Conservation (phyloP, 805 yeast species). For the Saturnispora sanitii region DNA sequence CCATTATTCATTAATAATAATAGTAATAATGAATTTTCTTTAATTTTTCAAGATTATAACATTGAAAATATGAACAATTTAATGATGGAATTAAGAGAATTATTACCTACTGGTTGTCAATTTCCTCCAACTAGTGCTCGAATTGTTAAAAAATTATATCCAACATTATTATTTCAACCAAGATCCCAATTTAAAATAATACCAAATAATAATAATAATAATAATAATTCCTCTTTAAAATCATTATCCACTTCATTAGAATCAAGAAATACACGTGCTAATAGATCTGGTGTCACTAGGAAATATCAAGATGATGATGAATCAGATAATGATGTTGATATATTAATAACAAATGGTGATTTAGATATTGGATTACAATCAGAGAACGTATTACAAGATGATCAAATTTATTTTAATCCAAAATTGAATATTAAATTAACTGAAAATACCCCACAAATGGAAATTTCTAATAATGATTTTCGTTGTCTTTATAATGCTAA, state of each 20-base stretch:
- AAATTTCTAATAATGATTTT: conserved; percentile 61
- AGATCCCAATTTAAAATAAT: too few species aligned
- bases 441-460: conserved; percentile 40
- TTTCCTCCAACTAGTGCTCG: too few species aligned
- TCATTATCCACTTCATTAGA: too few species aligned
- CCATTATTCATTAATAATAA: too few species aligned
- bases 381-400: conserved; percentile 23
- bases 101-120: too few species aligned
- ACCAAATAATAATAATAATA: conserved; percentile 1
- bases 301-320: conserved; percentile 10
- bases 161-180: too few species aligned
- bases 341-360: conserved; percentile 29
- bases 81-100: too few species aligned
- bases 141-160: too few species aligned
- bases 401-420: conserved; percentile 26
- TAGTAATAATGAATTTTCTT: too few species aligned
- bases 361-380: conserved; percentile 16
- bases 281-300: conserved; percentile 5
- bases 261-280: conserved; percentile 7
- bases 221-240: too few species aligned
- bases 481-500: conserved; percentile 68
- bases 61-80: too few species aligned
- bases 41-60: too few species aligned
- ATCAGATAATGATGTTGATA: conserved; percentile 26
- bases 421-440: conserved; percentile 40